Evolutionary conservation across 2,329 filamentous ascomycete species (phyloP).

Genomic region (Leptographium wingfieldii): DNA sequence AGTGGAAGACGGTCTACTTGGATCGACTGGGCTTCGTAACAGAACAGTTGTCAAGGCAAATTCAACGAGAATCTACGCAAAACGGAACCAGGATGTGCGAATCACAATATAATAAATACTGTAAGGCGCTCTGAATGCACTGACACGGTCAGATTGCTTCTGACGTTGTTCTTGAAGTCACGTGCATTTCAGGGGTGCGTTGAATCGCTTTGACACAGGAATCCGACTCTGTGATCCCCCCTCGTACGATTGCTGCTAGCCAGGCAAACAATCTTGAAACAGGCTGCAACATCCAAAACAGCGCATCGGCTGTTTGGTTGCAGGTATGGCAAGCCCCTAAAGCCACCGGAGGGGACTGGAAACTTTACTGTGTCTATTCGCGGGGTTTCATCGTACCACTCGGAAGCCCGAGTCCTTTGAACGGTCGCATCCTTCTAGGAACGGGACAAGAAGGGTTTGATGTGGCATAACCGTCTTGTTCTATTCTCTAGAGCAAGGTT

Average conservation of each 20-base stretch:
- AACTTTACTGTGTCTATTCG: not conserved
- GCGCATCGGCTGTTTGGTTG: not conserved
- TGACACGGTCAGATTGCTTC: not conserved
- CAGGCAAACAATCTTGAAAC: not conserved
- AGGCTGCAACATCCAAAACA: not conserved
- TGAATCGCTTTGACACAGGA: not conserved
- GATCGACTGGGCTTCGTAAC: not conserved
- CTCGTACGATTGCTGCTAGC: not conserved
- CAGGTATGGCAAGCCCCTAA: not conserved
- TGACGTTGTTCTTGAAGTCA: not conserved
- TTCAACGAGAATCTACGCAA: not conserved
- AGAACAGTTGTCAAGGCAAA: not conserved
- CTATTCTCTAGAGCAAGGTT: no score
- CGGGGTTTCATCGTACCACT: not conserved
- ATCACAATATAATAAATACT: not conserved
- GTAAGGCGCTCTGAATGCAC: not conserved
- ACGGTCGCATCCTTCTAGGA: not conserved
- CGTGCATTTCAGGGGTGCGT: not conserved
- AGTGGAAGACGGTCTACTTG: not conserved
- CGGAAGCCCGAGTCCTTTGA: not conserved
- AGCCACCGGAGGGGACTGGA: not conserved
- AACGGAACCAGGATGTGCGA: not conserved
- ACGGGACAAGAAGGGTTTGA: no score
- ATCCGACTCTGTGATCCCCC: not conserved
- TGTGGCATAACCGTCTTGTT: no score